Conservation (phyloP, 169 alveolate genomes). For the Plasmodium vivax region DNA sequence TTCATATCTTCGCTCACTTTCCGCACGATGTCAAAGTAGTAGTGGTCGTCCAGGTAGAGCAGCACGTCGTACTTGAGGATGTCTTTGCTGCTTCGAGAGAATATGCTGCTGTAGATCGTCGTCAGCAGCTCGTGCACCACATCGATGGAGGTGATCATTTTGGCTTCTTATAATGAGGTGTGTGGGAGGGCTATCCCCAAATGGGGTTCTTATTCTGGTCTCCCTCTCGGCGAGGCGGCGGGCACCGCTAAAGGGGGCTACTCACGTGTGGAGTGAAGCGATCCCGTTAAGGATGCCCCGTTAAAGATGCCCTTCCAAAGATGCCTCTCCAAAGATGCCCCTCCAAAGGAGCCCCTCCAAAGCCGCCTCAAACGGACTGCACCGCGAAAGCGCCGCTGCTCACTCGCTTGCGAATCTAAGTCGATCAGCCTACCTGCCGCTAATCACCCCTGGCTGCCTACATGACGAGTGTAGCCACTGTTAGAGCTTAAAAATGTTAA, state of each 20-base stretch:
- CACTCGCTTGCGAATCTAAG: not conserved
- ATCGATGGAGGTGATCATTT: conserved; percentile 56
- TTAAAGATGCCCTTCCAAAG: not conserved
- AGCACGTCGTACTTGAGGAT: conserved; percentile 48
- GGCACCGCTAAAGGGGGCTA: not conserved
- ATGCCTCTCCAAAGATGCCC: not conserved
- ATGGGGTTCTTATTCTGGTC: not conserved
- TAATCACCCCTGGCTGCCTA: not conserved
- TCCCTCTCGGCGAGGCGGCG: not conserved
- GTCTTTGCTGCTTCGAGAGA: conserved; percentile 31
- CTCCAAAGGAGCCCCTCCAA: too few relatives aligned
- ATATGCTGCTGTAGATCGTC: conserved; percentile 24
- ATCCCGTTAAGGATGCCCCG: not conserved
- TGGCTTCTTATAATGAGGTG: not conserved
- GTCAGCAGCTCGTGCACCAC: conserved; percentile 59
- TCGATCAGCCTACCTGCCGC: not conserved
- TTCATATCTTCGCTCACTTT: conserved; percentile 45
- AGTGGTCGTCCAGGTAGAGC: conserved; percentile 35
- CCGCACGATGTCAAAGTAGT: conserved; percentile 30
- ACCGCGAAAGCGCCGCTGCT: not conserved
- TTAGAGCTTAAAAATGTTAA: not conserved
- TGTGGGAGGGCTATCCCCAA: not conserved
- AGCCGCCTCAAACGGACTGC: not conserved
- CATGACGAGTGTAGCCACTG: not conserved
- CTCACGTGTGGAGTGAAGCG: not conserved